Evolutionary conservation across 345 rosid species (phyloP), one percentile per base, ranked within the genome.

Genomic region (Angophora floribunda): DNA sequence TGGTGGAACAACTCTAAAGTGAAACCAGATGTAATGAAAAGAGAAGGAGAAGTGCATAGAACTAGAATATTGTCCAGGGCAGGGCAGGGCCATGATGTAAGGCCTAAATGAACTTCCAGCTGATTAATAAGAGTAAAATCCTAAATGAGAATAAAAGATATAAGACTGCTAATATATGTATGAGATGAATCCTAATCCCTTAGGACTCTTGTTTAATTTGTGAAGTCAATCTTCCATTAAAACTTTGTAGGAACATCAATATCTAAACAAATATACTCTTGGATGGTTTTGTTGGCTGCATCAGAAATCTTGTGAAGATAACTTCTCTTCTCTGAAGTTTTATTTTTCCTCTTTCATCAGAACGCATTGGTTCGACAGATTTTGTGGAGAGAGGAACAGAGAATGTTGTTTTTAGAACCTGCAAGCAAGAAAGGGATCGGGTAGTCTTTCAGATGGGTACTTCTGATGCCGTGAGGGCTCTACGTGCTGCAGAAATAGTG

Each of bases 401-500:
- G 11, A 95, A 89, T 91, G 93, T 97, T 78, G 97, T 96, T 79
- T 97, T 97, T 88, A 93, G 99, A 89, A 96, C 99, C 87, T 97
- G 97, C 91, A 85, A 89, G 67, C 90, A 90, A 90, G 99, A 97
- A 90, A 92, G 89, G 86, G 90, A 90, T 28, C 96, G 63, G 45
- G 96, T 97, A 51, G 98, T 96, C 59, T 95, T 96, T 90, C 99
- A 96, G 88, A 93, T 97, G 93, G 99, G 99, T 75, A 97, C 99
- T 89, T 95, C 99, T 88, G 96, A 97, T 95, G 98, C 99, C 86
- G 94, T 92, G 85, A 97, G 99, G 91, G 99, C 99, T 86, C 88
- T 97, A 86, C 93, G 89, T 28, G 97, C 99, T 88, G 94, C 99
- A 90, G 92, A 95, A 91, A 89, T 97, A 55, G 98, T 97, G 99